phyloP scores from a whole-genome alignment of 352 stramenopile genomes.

The Phytophthora pistaciae region DNA sequence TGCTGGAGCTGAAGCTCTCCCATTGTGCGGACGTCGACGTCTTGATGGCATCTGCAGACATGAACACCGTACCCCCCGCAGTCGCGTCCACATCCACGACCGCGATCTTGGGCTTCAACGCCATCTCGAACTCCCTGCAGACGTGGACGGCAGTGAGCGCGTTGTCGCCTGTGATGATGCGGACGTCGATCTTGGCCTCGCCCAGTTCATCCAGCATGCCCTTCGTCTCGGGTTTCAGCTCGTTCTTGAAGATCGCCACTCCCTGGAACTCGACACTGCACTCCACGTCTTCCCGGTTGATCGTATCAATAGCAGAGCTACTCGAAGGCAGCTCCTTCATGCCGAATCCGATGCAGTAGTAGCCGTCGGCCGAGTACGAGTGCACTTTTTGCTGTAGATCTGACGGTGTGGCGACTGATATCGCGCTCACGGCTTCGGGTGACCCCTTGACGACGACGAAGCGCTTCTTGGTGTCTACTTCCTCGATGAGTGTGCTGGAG shows the following conservation, averaged over 20 bases:
- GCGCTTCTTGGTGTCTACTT: constrained; percentile 41
- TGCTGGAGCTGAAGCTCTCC: constrained; percentile 38
- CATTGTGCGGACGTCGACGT: constrained; percentile 22
- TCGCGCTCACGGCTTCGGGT: constrained; percentile 48
- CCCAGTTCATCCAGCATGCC: constrained; percentile 68
- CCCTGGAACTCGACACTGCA: constrained; percentile 58
- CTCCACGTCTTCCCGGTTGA: constrained; percentile 51
- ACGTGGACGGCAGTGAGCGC: constrained; percentile 57
- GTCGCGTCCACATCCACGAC: constrained; percentile 49
- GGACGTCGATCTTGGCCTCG: constrained; percentile 61
- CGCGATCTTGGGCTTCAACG: constrained; percentile 44
- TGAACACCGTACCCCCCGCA: constrained; percentile 29
- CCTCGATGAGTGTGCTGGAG: constrained; percentile 55
- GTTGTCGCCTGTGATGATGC: constrained; percentile 83
- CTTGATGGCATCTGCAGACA: constrained; percentile 43
- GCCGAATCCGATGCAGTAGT: constrained; percentile 69
- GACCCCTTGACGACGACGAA: constrained; percentile 68
- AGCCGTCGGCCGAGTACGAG: constrained; percentile 60
- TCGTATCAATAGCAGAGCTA: constrained; percentile 4
- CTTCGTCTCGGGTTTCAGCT: constrained; percentile 65
- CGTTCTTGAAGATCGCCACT: constrained; percentile 82
- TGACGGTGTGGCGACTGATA: constrained; percentile 46
- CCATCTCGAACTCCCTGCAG: constrained; percentile 51
- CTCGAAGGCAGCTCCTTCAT: constrained; percentile 35
- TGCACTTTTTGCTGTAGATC: constrained; percentile 57